Percentiles rank a stretch among this genome's conserved stretches.
phyloP scores from a whole-genome alignment of 1,284 basidiomycete species.

The Rhodotorula sp. region DNA sequence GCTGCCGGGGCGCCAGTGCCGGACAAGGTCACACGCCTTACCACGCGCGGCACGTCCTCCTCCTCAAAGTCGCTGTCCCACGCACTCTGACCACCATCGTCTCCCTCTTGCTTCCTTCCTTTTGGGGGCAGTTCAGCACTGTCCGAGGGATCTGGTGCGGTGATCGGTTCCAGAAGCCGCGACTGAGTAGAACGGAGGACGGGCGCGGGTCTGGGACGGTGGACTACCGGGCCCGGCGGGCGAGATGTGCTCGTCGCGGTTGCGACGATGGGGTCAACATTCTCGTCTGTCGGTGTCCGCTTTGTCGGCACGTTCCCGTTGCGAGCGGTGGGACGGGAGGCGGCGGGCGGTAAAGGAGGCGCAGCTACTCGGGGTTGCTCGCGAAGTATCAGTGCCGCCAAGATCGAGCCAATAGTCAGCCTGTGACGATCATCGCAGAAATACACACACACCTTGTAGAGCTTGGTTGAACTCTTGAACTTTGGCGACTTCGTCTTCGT shows the following conservation, averaged over 20 bases:
- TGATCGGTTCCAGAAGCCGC: too few species aligned
- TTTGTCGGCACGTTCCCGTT: too few species aligned
- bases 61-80: slow-evolving; percentile 99
- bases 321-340: not conserved
- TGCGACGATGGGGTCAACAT: too few species aligned
- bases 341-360: not conserved
- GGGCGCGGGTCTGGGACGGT: too few species aligned
- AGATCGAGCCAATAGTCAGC: not conserved
- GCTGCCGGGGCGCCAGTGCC: too few species aligned
- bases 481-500: slow-evolving; percentile 87
- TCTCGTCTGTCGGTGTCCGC: too few species aligned
- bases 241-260: too few species aligned
- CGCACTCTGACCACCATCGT: slow-evolving; percentile 65
- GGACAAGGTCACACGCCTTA: too few species aligned
- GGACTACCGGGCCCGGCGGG: too few species aligned
- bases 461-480: slow-evolving; percentile 99
- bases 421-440: not conserved
- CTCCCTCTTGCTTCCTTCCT: slow-evolving; percentile 56
- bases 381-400: too few species aligned
- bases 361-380: not conserved
- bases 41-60: slow-evolving; percentile 71
- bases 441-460: slow-evolving; percentile 51
- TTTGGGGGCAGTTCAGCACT: not conserved
- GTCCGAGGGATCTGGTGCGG: too few species aligned
- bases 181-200: too few species aligned